Conservation (phyloP, 176 grass and related monocot species). For the Aegilops speltoides region DNA sequence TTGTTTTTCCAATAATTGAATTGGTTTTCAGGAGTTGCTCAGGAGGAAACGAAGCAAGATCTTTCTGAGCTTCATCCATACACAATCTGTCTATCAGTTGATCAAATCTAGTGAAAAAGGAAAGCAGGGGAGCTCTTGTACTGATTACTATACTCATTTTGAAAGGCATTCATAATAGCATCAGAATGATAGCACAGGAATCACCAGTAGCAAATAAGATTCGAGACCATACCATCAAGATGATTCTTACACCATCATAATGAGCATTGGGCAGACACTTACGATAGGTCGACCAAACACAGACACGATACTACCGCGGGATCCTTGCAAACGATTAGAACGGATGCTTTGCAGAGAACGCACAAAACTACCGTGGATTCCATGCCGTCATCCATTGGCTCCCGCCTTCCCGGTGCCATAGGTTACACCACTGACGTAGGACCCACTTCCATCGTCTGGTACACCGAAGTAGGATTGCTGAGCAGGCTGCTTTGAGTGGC, state of each 20-base stretch:
- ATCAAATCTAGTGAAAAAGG: constrained; percentile 71
- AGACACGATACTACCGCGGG: too few species aligned
- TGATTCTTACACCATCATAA: too few species aligned
- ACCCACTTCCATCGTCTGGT: not conserved
- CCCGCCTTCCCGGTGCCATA: not conserved
- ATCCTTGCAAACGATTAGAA: not conserved
- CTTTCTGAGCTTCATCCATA: constrained; percentile 60
- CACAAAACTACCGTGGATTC: not conserved
- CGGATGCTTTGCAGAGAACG: not conserved
- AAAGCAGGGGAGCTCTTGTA: constrained; percentile 35
- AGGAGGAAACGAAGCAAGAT: constrained; percentile 40
- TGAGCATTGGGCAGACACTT: too few species aligned
- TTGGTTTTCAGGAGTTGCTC: constrained; percentile 69
- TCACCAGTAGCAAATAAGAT: too few species aligned
- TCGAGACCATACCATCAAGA: too few species aligned
- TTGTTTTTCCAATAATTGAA: constrained; percentile 76
- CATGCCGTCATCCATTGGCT: constrained; percentile 3
- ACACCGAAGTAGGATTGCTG: not conserved
- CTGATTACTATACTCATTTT: too few species aligned
- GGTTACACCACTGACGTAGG: not conserved
- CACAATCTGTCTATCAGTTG: constrained; percentile 53
- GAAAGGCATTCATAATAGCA: too few species aligned
- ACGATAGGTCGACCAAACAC: too few species aligned
- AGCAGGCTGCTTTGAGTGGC: not conserved
- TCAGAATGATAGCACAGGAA: too few species aligned